Conservation (phyloP, 2,329 filamentous ascomycete genomes). For the Teratosphaeria destructans region DNA sequence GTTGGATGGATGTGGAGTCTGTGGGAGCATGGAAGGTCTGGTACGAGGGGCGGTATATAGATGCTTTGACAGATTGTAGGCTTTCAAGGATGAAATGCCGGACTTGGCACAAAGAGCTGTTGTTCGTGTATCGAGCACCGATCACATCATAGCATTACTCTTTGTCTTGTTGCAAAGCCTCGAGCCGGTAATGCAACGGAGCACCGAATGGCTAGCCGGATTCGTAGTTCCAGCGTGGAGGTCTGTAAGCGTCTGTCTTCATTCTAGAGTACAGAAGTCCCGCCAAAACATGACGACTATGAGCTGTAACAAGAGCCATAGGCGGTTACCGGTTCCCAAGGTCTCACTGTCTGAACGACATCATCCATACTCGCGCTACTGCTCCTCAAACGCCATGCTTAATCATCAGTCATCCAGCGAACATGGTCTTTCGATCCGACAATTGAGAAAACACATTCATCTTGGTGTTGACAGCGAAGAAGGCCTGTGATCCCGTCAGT, state of each 20-base stretch:
- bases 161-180: background rate
- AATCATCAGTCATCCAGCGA: too few relatives aligned
- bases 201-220: background rate
- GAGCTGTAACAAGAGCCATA: too few relatives aligned
- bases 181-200: background rate
- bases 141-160: background rate
- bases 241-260: background rate
- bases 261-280: background rate
- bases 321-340: too few relatives aligned
- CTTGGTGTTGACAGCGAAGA: too few relatives aligned
- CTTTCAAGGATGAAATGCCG: background rate
- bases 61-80: background rate
- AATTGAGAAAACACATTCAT: too few relatives aligned
- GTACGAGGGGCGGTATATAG: background rate
- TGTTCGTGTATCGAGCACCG: background rate
- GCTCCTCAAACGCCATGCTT: background rate
- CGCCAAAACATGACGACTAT: background rate
- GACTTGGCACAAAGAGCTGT: background rate
- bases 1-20: background rate
- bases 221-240: too few relatives aligned
- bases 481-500: background rate
- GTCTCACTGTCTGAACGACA: too few relatives aligned
- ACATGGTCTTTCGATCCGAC: too few relatives aligned
- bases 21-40: background rate
- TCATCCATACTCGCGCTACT: background rate